Evolutionary conservation across 1,139 yeast genomes (phyloP).

Genomic region (Taphrina pruni): DNA sequence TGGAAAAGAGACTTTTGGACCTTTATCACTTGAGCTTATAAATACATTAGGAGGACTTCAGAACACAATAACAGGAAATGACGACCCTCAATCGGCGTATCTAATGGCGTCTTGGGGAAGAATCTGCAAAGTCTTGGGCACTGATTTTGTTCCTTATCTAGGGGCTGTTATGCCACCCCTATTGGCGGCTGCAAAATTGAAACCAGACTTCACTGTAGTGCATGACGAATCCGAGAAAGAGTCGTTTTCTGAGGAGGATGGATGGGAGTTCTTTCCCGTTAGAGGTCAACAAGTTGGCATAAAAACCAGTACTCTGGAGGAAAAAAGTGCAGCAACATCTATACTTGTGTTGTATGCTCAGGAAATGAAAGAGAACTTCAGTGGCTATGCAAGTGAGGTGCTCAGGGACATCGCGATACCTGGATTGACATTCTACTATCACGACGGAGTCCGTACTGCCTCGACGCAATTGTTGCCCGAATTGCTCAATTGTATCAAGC

Average conservation of each 20-base stretch:
- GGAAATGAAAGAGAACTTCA: slow-evolving; percentile 80
- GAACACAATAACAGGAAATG: slow-evolving; percentile 55
- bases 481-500: slow-evolving; percentile 71
- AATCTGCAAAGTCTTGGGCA: slow-evolving; percentile 82
- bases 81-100: slow-evolving; percentile 86
- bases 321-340: slow-evolving; percentile 90
- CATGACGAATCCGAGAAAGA: slow-evolving; percentile 89
- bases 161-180: slow-evolving; percentile 91
- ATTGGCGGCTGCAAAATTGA: slow-evolving; percentile 80
- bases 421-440: slow-evolving; percentile 85
- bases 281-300: slow-evolving; percentile 94
- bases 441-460: slow-evolving; percentile 91
- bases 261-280: slow-evolving; percentile 91
- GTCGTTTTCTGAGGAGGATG: slow-evolving; percentile 80
- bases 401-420: slow-evolving; percentile 82
- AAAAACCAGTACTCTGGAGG: slow-evolving; percentile 89
- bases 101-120: slow-evolving; percentile 97
- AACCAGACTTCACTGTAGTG: slow-evolving; percentile 84
- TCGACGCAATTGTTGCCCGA: slow-evolving; percentile 86
- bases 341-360: slow-evolving; percentile 85
- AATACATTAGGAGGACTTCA: slow-evolving; percentile 77
- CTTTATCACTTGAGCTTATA: slow-evolving; percentile 76
- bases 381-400: slow-evolving; percentile 80
- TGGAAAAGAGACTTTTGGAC: slow-evolving; percentile 84
- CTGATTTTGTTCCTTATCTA: slow-evolving; percentile 83